Evolutionary conservation across 1,284 basidiomycete genomes (phyloP).

Genomic region (Trametes polyzona): DNA sequence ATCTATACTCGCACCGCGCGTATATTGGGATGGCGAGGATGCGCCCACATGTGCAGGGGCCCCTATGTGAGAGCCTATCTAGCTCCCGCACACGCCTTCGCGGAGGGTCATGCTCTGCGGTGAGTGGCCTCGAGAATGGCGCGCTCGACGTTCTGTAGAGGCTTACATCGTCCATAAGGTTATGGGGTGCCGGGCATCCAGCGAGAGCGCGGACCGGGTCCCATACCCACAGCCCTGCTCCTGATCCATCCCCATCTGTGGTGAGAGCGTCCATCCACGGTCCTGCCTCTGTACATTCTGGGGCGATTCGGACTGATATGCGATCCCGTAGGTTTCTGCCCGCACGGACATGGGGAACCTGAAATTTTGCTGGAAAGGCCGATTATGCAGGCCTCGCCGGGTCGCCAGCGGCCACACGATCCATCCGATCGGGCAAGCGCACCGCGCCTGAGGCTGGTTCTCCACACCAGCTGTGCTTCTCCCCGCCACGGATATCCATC

Average conservation of each 20-base stretch:
- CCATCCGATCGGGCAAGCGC: background rate
- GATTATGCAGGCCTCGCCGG: background rate
- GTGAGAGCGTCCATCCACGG: conserved; percentile 16
- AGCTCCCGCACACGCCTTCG: conserved; percentile 2
- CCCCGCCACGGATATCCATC: background rate
- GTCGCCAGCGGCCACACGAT: background rate
- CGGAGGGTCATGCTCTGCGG: conserved; percentile 7
- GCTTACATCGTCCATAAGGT: conserved; percentile 16
- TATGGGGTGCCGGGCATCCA: conserved; percentile 20
- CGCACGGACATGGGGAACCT: background rate
- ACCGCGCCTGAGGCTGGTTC: background rate
- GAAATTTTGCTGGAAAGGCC: background rate
- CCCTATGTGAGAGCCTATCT: conserved; percentile 7
- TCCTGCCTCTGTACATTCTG: conserved; percentile 4
- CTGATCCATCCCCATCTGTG: conserved; percentile 7
- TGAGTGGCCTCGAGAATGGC: conserved; percentile 15
- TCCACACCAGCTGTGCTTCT: background rate
- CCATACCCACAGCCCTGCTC: conserved; percentile 14
- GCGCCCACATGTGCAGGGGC: conserved; percentile 7
- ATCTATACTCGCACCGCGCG: conserved; percentile 7
- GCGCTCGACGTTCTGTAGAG: background rate
- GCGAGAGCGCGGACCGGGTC: conserved; percentile 14
- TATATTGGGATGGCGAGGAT: conserved; percentile 11
- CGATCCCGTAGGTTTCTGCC: conserved; percentile 8
- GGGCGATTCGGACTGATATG: conserved; percentile 8